phyloP scores from a whole-genome alignment of 2,329 filamentous ascomycete species.

The Colletotrichum tropicale region DNA sequence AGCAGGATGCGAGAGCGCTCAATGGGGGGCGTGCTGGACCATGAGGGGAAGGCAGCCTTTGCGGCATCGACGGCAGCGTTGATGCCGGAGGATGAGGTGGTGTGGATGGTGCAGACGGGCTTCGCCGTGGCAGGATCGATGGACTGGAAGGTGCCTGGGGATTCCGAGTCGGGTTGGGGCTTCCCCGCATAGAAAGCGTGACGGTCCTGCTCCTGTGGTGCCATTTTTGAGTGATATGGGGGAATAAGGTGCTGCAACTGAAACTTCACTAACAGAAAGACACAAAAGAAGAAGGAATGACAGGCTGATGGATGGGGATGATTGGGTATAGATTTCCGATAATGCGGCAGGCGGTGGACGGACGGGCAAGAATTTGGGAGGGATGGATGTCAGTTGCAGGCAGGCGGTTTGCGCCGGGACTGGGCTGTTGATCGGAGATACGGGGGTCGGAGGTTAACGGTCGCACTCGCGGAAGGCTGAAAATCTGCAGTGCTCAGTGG shows the following conservation, averaged over 20 bases:
- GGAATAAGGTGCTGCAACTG: background rate
- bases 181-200: conserved; percentile 80
- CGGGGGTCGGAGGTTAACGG: conserved; percentile 1
- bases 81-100: conserved; percentile 69
- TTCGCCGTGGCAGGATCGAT: conserved; percentile 76
- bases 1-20: conserved; percentile 80
- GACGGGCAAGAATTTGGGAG: background rate
- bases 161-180: conserved; percentile 63
- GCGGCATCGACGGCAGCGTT: conserved; percentile 76
- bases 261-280: background rate
- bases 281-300: background rate
- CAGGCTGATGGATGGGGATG: background rate
- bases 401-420: background rate
- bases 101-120: conserved; percentile 73
- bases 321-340: background rate
- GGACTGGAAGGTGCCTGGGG: conserved; percentile 69
- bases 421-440: conserved; percentile 1
- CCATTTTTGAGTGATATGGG: conserved; percentile 1
- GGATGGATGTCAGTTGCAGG: background rate
- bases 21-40: conserved; percentile 78
- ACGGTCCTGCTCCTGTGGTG: conserved; percentile 20
- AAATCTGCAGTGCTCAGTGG: background rate
- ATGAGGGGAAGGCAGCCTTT: conserved; percentile 72
- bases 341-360: background rate
- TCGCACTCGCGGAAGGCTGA: background rate